Evolutionary conservation across 75 land plant species (phyloP), one percentile per base, ranked within the genome.

Genomic region (Gnetum montanum): DNA sequence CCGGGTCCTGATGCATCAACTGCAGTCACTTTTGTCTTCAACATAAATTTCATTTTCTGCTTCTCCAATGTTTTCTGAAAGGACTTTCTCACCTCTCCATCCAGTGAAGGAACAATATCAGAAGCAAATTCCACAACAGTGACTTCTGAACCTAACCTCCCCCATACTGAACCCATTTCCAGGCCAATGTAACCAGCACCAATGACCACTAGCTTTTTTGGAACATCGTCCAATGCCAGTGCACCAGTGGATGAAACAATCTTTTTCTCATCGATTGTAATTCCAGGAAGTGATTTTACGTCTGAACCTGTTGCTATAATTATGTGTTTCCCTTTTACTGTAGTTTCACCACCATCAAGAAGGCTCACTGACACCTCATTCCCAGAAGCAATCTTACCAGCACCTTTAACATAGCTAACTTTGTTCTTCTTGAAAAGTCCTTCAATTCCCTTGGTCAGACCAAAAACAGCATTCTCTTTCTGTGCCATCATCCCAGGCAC

Each of bases 121-220:
- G 82, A 66, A 0, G 81, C 84, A 72, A 93, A 93, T 54, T 93
- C 93, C 29, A 93, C 98, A 45, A 93, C 89, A 46, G 93, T 93
- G 5, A 93, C 82, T 72, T 88, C 77, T 23, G 98, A 84, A 19
- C 98, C 98, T 27, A 93, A 77, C 8, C 94, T 63, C 10, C 90
- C 83, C 98, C 94, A 93, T 0, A 93, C 98, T 27, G 94, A 93
- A 8, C 94, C 94, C 98, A 93, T 93, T 58, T 93, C 98, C 31
- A 88, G 65, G 46, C 98, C 98, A 58, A 93, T 88, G 74, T 93
- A 93, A 15, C 98, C 98, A 22, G 86, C 98, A 30, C 98, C 94
- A 61, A 93, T 77, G 10, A 93, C 95, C 23, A 93, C 79, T 6
- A 93, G 83, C 61, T 82, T 93, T 77, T 82, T 76, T 7, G 98